phyloP scores from a whole-genome alignment of 345 rosid genomes.

The Pelargonium nanum region DNA sequence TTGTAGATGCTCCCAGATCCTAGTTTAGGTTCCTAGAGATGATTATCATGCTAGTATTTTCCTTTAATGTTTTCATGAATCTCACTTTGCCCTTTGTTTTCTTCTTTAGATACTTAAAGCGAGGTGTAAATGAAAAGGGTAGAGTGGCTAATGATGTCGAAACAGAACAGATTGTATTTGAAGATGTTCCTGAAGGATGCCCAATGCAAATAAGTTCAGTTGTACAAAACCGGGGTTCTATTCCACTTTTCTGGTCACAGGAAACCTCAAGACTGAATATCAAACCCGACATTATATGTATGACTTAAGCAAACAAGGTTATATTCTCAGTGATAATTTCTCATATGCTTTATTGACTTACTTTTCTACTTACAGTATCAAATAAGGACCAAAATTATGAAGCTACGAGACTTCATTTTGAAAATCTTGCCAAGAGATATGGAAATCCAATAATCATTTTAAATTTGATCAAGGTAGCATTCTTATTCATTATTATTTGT shows the following conservation, averaged over 20 bases:
- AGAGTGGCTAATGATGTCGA: conserved; percentile 99
- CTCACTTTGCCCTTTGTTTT: conserved; percentile 14
- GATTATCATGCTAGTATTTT: background rate
- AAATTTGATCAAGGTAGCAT: conserved; percentile 74
- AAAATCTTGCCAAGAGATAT: conserved; percentile 79
- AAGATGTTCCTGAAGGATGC: conserved; percentile 57
- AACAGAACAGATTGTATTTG: conserved; percentile 83
- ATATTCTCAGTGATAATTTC: background rate
- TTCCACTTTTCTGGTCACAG: conserved; percentile 97
- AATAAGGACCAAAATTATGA: conserved; percentile 59
- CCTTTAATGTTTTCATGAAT: background rate
- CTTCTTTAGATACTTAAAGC: conserved; percentile 57
- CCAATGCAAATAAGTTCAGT: conserved; percentile 74
- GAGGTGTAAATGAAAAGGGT: conserved; percentile 92
- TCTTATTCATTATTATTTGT: background rate
- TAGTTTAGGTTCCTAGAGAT: background rate
- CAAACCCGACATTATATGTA: conserved; percentile 87
- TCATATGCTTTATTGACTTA: conserved; percentile 16
- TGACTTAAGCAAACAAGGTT: conserved; percentile 11
- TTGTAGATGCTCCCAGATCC: too few relatives aligned
- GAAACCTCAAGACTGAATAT: conserved; percentile 82
- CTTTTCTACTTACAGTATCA: conserved; percentile 46
- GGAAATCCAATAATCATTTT: conserved; percentile 81
- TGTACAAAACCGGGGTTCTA: conserved; percentile 91
- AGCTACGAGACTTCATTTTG: conserved; percentile 89